Conservation (phyloP, 176 grass and related monocot species). For the Aegilops bicornis region DNA sequence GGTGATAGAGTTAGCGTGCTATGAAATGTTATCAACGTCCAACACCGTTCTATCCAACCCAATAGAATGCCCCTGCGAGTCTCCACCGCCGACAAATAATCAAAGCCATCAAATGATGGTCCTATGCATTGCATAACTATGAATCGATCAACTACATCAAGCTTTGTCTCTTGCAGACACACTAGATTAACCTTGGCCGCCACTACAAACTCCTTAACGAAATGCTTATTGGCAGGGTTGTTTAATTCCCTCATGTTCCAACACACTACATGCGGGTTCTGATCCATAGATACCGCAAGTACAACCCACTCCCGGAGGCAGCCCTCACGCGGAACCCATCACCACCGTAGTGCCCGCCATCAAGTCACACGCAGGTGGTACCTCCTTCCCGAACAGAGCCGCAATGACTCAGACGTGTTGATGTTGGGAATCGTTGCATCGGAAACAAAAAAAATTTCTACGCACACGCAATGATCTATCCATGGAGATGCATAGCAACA, state of each 20-base stretch:
- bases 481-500: no score
- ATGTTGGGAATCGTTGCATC: no score
- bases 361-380: no score
- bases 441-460: no score
- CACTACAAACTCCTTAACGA: neutral
- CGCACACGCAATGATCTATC: no score
- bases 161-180: neutral
- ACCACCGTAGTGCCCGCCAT: no score
- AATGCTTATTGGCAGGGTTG: neutral
- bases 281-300: neutral
- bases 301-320: neutral
- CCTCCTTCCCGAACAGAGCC: neutral
- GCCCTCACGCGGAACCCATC: neutral
- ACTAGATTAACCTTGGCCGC: neutral
- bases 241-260: neutral
- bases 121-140: neutral
- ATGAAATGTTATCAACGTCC: neutral
- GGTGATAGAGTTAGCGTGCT: neutral
- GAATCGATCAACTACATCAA: neutral
- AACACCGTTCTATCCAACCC: neutral
- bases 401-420: neutral
- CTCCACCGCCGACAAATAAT: neutral
- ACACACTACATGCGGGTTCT: neutral
- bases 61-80: neutral
- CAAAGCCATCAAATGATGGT: neutral